Evolutionary conservation across 495 filamentous ascomycete species (phyloP), one percentile per base, ranked within the genome.

Genomic region (Neurospora terricola): DNA sequence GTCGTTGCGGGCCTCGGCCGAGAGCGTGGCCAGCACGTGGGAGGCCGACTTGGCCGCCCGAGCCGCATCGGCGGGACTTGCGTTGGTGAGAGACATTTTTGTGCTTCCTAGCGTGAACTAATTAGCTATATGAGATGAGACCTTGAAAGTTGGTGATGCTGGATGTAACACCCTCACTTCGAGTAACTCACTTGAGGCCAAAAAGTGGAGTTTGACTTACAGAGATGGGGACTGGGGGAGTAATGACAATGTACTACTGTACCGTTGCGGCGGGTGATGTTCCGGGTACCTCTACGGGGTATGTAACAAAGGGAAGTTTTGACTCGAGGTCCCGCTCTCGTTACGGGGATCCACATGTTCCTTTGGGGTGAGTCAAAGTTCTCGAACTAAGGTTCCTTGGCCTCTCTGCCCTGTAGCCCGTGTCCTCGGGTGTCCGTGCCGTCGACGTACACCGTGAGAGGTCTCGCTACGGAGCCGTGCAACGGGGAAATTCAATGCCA

Each of bases 51-150:
- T 93, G 74, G 91, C 92, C 70, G 88, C 84, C 77, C 84, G 84
- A 38, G 91, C 92, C 23, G 90, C 88, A 74, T 91, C 90, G 4
- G 83, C 78, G 42, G 92, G 90, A 27, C 87, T 87, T 18, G 88
- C 91, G 71, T 89, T 90, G n/a, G 92, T 93, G 70, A 94, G 82
- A 73, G 92, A 93, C 92, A 94, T 94, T 43, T 66, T 73, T 54
- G 69, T 70, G 54, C 23, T 27, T 69, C 43, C 37, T 23, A 14
- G 21, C 27, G n/a, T 36, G 14, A 34, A 66, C 6, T 34, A 7
- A 36, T 66, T 34, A 66, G 54, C 23, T 34, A 66, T 34, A 34
- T 66, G 45, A 54, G 45, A 62, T 30, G 54, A 62, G 21, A 66
- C 54, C 27, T 62, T 62, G 54, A 12, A 66, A 34, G 30, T 30